These are phyloP conservation scores for Paramecium octaurelia DNA, from an alignment of 73 alveolate genomes.

Conservation along the genomic window DNA sequence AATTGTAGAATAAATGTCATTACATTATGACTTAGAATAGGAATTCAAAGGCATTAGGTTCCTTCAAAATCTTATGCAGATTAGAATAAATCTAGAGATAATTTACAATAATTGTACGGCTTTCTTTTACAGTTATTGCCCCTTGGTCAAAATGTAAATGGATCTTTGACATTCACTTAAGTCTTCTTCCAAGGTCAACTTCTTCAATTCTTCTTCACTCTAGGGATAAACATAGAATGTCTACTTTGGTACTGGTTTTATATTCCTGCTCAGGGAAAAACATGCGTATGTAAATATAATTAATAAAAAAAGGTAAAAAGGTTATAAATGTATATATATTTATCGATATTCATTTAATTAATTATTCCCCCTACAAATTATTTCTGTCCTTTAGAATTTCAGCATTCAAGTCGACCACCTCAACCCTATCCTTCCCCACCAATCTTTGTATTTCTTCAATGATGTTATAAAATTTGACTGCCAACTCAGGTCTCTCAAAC, in stretches of 20 bases:
- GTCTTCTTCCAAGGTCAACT: slow-evolving; percentile 55
- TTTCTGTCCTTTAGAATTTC: neutral
- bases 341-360: neutral
- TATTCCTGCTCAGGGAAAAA: slow-evolving; percentile 23
- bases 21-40: slow-evolving; percentile 30
- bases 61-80: neutral
- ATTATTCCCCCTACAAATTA: neutral
- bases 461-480: slow-evolving; percentile 5
- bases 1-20: neutral
- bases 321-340: neutral
- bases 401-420: neutral
- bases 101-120: neutral
- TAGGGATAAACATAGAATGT: neutral
- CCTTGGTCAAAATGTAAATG: slow-evolving; percentile 37
- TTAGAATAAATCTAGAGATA: neutral
- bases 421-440: neutral
- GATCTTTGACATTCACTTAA: slow-evolving; percentile 51
- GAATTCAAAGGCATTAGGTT: neutral
- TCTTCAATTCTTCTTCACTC: slow-evolving; percentile 58
- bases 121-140: slow-evolving; percentile 36
- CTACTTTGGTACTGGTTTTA: neutral
- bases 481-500: slow-evolving; percentile 43
- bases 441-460: neutral
- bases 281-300: neutral
- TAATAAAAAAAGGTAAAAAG: neutral